Base-by-base conservation (phyloP, 2,329 filamentous ascomycete genomes). In the Sporothrix luriei region DNA sequence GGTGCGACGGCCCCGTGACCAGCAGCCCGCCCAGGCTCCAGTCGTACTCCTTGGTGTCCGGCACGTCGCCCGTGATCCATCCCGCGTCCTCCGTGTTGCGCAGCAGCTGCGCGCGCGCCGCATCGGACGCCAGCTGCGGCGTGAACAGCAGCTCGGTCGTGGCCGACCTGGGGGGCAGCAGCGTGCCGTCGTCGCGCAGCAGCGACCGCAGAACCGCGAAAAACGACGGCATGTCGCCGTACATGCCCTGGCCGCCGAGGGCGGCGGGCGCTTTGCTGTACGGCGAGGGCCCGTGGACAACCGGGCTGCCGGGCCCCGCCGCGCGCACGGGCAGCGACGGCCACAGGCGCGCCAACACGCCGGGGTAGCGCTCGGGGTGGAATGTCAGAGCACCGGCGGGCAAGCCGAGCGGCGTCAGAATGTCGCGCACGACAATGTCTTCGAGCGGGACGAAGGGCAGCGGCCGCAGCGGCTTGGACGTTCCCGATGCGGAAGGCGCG, bases 141-240 rank as follows among this genome's bases (percentile, higher is more conserved):
- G 76, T 73, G 72, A 86, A 86, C 76, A 87, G 79, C 55, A 78
- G 73, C 0, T 81, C 77, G 0, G 82, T 78, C 0, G 80, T 84
- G 3, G 75, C 75, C 0, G 77, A 76, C 24, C 76, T 78, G 5
- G 46, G 38, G 3, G 43, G 26, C 7, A 88, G 78, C 0, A 87
- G 72, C 54, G 79, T 82, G 3, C 80, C 82, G 67, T 87, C 84
- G 59, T 86, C 81, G 1, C 76, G 75, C 0, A 86, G 77, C 1
- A 88, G 74, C 1, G 83, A 84, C 2, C 76, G 77, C 3, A 84
- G 73, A 5, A 87, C 74, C 48, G 79, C 79, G 66, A 82, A 71
- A 70, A 83, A 87, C 26, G 83, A 80, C 0, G 71, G 48, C 6
- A 81, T 76, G 2, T 77, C 75, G 3, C 78, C 78, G 68, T 75